These are phyloP conservation scores for Zea luxurians DNA, from an alignment of 176 grass and related monocot species.

Conservation along the genomic window DNA sequence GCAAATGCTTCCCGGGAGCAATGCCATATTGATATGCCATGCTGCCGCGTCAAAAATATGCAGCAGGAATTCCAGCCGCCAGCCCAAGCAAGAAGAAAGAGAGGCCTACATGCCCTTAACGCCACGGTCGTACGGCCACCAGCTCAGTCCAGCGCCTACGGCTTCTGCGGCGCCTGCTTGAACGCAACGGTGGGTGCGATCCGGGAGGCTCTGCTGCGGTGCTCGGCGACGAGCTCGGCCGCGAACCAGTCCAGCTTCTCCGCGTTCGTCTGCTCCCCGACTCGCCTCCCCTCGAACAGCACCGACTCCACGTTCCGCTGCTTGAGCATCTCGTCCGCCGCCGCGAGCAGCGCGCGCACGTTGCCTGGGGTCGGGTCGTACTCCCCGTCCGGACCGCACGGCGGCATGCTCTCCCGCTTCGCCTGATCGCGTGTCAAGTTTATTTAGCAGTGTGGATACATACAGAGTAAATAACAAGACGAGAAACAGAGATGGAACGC, in stretches of 20 bases:
- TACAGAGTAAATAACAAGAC: background rate
- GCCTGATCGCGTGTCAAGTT: constrained; percentile 41
- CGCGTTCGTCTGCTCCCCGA: constrained; percentile 79
- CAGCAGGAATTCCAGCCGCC: constrained; percentile 58
- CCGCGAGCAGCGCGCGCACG: constrained; percentile 55
- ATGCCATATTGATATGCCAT: constrained; percentile 46
- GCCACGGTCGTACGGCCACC: background rate
- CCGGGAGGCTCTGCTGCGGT: constrained; percentile 63
- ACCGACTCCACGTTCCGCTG: constrained; percentile 93
- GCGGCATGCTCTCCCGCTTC: constrained; percentile 56
- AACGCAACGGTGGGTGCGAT: constrained; percentile 94
- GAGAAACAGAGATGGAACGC: background rate
- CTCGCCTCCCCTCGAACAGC: constrained; percentile 79
- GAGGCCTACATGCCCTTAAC: constrained; percentile 40
- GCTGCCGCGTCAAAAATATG: constrained; percentile 80
- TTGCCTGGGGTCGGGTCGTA: constrained; percentile 65
- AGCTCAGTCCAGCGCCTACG: constrained; percentile 31
- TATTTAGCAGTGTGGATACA: background rate
- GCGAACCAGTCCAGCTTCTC: constrained; percentile 93
- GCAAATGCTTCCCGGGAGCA: constrained; percentile 38
- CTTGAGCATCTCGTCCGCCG: constrained; percentile 89
- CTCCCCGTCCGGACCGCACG: constrained; percentile 54
- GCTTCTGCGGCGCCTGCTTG: constrained; percentile 64
- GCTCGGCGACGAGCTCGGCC: constrained; percentile 71
- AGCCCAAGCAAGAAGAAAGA: constrained; percentile 36